Base-by-base conservation (phyloP, 371 early-diverging fungal genomes). In the Mucor velutinosus region DNA sequence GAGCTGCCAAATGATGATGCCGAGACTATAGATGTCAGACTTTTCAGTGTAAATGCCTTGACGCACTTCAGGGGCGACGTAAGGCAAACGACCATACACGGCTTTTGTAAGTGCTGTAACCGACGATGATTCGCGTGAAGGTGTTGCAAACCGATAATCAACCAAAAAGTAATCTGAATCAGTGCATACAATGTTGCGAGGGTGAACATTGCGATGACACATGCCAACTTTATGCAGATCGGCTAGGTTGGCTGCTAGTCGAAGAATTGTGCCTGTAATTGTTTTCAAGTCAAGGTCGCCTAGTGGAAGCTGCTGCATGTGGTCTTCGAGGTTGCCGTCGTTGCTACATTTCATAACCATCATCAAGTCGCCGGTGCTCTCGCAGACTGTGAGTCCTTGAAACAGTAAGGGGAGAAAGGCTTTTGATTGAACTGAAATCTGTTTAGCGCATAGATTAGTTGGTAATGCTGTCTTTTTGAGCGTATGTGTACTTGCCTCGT, bases 311-410 rank as follows among this genome's bases (percentile, higher is more conserved):
- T 77, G 76, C 17, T 79, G 73, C 79, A 79, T 77, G 45, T 82
- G 82, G 49, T 79, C 79, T 62, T 82, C 79, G 1, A 82, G 70
- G 53, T 83, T 80, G 0, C 83, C 83, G 45, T 80, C 80, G 56
- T 77, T 78, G 30, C 80, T 78, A 37, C 71, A 62, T 37, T 80
- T 83, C 80, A 83, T 80, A 4, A 83, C 80, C 83, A 83, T 83
- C 80, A 83, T 80, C 21, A 83, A 49, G 66, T 83, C 83, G 56
- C 82, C 82, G 2, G 82, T 81, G n/a, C 76, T 81, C 55, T 81
- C 74, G 47, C 82, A 81, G 12, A 81, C 77, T n/a, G 79, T 81
- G 15, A 83, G 45, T 1, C 83, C 83, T 65, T 77, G 79, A 60
- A 83, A 83, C 35, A 83, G 45, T 11, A 83, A 55, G 37, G 80